Evolutionary conservation across 192 early-diverging fungal species (phyloP).

Genomic region (Umbelopsis sp.): DNA sequence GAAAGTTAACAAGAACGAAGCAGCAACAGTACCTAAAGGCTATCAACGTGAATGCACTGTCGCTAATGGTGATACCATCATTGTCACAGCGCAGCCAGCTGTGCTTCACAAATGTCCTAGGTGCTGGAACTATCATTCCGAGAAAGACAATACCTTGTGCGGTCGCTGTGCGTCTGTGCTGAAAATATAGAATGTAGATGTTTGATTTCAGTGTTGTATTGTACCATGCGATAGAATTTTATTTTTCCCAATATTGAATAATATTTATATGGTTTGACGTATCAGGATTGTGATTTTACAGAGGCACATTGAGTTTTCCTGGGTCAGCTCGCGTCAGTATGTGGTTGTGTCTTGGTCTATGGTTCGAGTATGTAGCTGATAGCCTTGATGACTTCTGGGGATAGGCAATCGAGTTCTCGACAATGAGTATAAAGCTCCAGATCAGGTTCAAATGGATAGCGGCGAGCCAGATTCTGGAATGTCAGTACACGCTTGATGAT

Average conservation of each 20-base stretch:
- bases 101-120: conserved; percentile 74
- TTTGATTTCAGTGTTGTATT: too few relatives aligned
- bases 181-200: background rate
- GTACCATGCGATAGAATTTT: too few relatives aligned
- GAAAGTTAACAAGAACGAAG: conserved; percentile 23
- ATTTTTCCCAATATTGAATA: too few relatives aligned
- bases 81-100: conserved; percentile 53
- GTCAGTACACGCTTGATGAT: conserved; percentile 61
- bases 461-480: conserved; percentile 52
- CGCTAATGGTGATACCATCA: background rate
- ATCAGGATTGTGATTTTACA: too few relatives aligned
- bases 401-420: conserved; percentile 24
- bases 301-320: too few relatives aligned
- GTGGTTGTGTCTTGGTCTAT: background rate
- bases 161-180: conserved; percentile 50
- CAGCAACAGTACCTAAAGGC: background rate
- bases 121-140: conserved; percentile 72
- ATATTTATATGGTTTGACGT: too few relatives aligned
- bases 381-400: conserved; percentile 31
- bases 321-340: background rate
- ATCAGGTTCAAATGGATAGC: conserved; percentile 54
- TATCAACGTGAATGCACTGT: conserved; percentile 2
- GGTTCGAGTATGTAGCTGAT: conserved; percentile 28
- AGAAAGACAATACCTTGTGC: conserved; percentile 55
- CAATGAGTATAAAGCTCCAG: conserved; percentile 40